Evolutionary conservation across 108 stramenopile species (phyloP), one percentile per base, ranked within the genome.

Genomic region (Fragilaria crotonensis): DNA sequence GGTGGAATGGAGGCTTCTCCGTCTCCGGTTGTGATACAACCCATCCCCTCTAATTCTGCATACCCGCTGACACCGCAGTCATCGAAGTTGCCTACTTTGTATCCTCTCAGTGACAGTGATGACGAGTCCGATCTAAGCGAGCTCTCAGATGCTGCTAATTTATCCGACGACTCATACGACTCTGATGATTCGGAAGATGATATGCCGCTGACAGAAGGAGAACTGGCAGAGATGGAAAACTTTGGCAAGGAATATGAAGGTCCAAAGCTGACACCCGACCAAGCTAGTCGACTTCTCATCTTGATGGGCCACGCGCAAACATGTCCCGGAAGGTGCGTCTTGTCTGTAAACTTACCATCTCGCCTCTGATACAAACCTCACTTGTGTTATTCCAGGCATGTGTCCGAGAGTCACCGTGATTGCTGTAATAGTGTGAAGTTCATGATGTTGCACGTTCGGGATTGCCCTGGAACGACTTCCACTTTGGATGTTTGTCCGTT

Each of bases 371-470:
- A 46, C 22, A 21, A 14, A n/a, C 1, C 22, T 5, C 47, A 20
- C 7, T 32, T 45, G 28, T 33, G 47, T 52, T 1, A 50, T 61
- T 46, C 45, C 61, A 71, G 78, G 46, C 95, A 95, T 64, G 71
- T 75, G 60, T 72, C 59, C 20, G 62, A 64, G 31, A 71, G 80
- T 31, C 89, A 93, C 45, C 71, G 67, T 59, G 84, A 89, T 45
- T 76, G 89, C 41, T 95, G 95, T 58, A 71, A 71, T 30, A 83
- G 74, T 53, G 73, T 72, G 21, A 93, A 93, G 66, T 95, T 75
- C 55, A 72, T 95, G 71, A 93, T 95, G 91, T 71, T 95, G 18
- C 95, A 95, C 62, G 85, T 91, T 41, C 71, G 95, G 48, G 95
- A 95, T 70, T 95, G 95, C 69, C 74, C 83, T 5, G 94, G 94